Conservation (phyloP, 495 filamentous ascomycete species). For the Penicillium arizonense region DNA sequence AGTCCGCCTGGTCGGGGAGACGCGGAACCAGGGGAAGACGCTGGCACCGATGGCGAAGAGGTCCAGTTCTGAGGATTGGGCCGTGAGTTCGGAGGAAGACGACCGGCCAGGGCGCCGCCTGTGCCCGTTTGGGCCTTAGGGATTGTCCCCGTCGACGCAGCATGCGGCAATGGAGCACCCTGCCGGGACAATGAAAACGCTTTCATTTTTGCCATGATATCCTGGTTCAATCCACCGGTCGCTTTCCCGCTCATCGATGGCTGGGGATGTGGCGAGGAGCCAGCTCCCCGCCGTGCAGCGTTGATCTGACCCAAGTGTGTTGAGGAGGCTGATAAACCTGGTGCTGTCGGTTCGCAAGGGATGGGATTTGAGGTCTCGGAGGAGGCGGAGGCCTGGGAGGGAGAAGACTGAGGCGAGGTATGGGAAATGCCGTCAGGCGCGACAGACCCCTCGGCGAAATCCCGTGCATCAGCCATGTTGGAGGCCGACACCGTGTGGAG, state of each 20-base stretch:
- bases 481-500: conserved; percentile 23
- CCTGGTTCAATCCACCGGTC: conserved; percentile 63
- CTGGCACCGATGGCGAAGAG: conserved; percentile 48
- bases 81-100: conserved; percentile 36
- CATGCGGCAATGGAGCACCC: conserved; percentile 44
- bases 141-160: conserved; percentile 34
- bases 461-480: conserved; percentile 16
- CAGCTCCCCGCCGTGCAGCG: conserved; percentile 62
- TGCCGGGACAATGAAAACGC: conserved; percentile 70
- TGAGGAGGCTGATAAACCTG: conserved; percentile 68
- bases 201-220: conserved; percentile 78
- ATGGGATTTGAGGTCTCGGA: conserved; percentile 24
- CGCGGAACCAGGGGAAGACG: conserved; percentile 19
- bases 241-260: conserved; percentile 55
- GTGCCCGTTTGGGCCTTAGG: conserved; percentile 25
- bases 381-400: conserved; percentile 1
- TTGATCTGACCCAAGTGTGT: conserved; percentile 79
- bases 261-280: conserved; percentile 45
- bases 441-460: conserved; percentile 15
- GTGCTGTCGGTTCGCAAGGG: conserved; percentile 26
- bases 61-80: conserved; percentile 47
- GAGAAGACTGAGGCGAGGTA: conserved; percentile 17
- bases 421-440: conserved; percentile 29
- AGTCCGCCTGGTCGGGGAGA: conserved; percentile 51
- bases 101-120: conserved; percentile 36